Percentiles rank a stretch among this genome's conserved stretches.
phyloP scores from a whole-genome alignment of 441 rosid species.

The Manihot esculenta region DNA sequence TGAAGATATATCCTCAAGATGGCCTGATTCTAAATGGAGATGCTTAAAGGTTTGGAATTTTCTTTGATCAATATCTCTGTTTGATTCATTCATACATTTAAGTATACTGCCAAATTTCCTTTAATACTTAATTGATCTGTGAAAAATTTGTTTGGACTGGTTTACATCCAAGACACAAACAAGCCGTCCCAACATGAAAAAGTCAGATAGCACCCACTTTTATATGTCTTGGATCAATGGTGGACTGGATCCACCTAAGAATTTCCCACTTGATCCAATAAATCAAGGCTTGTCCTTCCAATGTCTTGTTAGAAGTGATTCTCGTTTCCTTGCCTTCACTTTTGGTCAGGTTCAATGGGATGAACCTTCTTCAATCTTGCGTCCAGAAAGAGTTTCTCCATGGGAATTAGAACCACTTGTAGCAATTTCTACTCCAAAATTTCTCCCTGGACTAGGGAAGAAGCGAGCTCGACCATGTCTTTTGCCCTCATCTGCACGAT shows the following conservation, averaged over 20 bases:
- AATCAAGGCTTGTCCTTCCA: too few relatives aligned
- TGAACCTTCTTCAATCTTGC: conserved; percentile 74
- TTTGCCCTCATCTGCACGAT: conserved; percentile 59
- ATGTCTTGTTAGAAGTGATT: background rate
- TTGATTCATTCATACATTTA: conserved; percentile 9
- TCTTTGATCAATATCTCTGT: background rate
- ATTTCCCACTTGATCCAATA: too few relatives aligned
- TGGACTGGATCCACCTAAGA: too few relatives aligned
- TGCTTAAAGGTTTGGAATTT: conserved; percentile 71
- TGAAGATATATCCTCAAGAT: conserved; percentile 67
- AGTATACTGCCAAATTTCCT: background rate
- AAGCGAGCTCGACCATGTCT: conserved; percentile 72
- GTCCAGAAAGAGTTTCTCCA: conserved; percentile 90
- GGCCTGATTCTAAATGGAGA: conserved; percentile 98
- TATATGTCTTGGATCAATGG: too few relatives aligned
- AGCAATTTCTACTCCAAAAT: conserved; percentile 47
- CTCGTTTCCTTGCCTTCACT: background rate
- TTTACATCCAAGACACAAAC: too few relatives aligned
- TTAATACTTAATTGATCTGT: too few relatives aligned
- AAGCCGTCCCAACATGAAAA: too few relatives aligned
- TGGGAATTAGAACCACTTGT: conserved; percentile 94
- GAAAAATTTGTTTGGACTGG: too few relatives aligned
- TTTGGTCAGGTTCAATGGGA: conserved; percentile 89
- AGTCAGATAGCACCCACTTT: too few relatives aligned
- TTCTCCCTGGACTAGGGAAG: conserved; percentile 74